Evolutionary conservation across 2,329 filamentous ascomycete species (phyloP).

Genomic region (Fusarium longipes): DNA sequence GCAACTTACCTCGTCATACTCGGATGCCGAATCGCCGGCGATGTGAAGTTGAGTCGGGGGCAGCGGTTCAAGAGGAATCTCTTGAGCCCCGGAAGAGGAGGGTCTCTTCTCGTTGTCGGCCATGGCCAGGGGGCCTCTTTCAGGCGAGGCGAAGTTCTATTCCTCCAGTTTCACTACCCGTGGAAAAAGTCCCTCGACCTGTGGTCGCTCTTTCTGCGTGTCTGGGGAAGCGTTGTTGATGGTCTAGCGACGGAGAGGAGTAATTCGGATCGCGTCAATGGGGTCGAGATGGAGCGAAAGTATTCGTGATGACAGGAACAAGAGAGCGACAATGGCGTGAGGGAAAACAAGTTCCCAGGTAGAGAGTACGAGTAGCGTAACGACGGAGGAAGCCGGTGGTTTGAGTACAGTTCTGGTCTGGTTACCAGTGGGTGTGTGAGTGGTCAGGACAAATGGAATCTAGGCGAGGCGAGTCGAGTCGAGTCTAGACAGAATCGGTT

Average conservation of each 20-base stretch:
- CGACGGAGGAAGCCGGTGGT: slow-evolving; percentile 18
- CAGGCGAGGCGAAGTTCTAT: slow-evolving; percentile 30
- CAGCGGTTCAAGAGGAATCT: slow-evolving; percentile 32
- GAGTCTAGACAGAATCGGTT: slow-evolving; percentile 13
- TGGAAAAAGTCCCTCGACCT: slow-evolving; percentile 15
- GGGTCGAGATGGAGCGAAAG: background rate
- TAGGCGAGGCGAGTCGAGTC: slow-evolving; percentile 10
- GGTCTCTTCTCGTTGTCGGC: slow-evolving; percentile 48
- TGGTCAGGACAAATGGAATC: slow-evolving; percentile 19
- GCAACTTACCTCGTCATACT: slow-evolving; percentile 44
- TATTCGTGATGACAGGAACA: background rate
- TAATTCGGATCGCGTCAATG: slow-evolving; percentile 10
- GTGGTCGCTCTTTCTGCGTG: slow-evolving; percentile 17
- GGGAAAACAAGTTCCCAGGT: background rate
- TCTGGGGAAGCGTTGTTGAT: background rate
- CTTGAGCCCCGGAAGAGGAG: slow-evolving; percentile 33
- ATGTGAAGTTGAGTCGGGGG: slow-evolving; percentile 32
- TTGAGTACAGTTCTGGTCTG: background rate
- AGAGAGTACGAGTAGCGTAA: background rate
- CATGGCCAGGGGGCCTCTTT: slow-evolving; percentile 47
- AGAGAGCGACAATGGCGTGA: slow-evolving; percentile 13
- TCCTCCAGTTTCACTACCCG: slow-evolving; percentile 34
- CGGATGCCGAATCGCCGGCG: slow-evolving; percentile 39
- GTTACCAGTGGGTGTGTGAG: slow-evolving; percentile 7
- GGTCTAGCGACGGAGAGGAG: slow-evolving; percentile 1